phyloP scores from a whole-genome alignment of 495 filamentous ascomycete genomes.

The Aspergillus carlsbadensis region DNA sequence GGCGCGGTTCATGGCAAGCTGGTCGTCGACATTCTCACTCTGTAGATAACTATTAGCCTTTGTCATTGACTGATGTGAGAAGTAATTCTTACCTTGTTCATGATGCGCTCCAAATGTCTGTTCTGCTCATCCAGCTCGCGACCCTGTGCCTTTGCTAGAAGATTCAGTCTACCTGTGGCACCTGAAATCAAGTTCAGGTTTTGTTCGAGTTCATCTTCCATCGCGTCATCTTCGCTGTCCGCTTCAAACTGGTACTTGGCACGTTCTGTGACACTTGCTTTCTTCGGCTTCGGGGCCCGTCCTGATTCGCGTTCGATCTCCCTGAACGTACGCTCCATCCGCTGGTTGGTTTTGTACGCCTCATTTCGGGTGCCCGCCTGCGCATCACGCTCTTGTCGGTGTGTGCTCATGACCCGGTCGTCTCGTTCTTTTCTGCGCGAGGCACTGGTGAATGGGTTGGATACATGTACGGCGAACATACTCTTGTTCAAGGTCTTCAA shows the following conservation, averaged over 20 bases:
- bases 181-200: conserved; percentile 60
- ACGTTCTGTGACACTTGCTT: conserved; percentile 62
- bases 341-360: conserved; percentile 55
- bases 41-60: conserved; percentile 33
- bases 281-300: conserved; percentile 35
- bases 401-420: conserved; percentile 57
- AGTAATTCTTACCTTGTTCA: conserved; percentile 56
- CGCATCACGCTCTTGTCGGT: conserved; percentile 63
- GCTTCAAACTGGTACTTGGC: conserved; percentile 78
- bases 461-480: conserved; percentile 80
- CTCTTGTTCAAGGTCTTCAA: conserved; percentile 73
- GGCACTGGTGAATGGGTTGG: conserved; percentile 67
- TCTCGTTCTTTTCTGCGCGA: conserved; percentile 59
- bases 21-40: conserved; percentile 71
- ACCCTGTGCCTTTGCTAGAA: conserved; percentile 66
- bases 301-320: conserved; percentile 46
- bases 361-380: conserved; percentile 67
- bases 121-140: conserved; percentile 75
- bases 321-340: conserved; percentile 60
- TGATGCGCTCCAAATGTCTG: conserved; percentile 69
- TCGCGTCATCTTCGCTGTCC: conserved; percentile 71
- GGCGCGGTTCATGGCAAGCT: conserved; percentile 66
- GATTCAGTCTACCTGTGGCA: conserved; percentile 62
- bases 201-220: conserved; percentile 71
- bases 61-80: background rate